phyloP scores from a whole-genome alignment of 2,329 filamentous ascomycete species.

The Penicillium sp. region DNA sequence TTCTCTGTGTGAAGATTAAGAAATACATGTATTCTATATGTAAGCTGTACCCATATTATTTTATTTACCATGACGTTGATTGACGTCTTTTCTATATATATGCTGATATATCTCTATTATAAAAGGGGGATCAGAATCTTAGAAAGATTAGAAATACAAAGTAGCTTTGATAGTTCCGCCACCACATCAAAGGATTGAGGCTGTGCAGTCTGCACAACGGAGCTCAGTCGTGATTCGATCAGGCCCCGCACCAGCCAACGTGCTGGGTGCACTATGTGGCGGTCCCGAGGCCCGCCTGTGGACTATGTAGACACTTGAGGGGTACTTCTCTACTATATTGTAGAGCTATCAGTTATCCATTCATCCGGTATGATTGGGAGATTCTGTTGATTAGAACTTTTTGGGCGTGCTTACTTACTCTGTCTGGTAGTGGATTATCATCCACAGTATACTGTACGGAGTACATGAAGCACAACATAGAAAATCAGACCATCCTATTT shows the following conservation, averaged over 20 bases:
- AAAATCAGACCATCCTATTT: neutral
- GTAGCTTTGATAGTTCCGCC: constrained; percentile 12
- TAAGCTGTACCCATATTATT: neutral
- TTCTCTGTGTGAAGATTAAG: constrained; percentile 16
- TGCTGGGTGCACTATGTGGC: constrained; percentile 23
- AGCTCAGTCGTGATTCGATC: constrained; percentile 21
- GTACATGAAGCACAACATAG: neutral
- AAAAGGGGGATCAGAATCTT: too few species aligned
- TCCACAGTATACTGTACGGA: neutral
- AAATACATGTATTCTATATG: constrained; percentile 5
- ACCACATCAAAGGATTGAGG: constrained; percentile 23
- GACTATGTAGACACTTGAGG: neutral
- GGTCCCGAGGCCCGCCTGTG: neutral
- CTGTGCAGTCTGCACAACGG: constrained; percentile 26
- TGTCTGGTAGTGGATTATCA: constrained; percentile 4
- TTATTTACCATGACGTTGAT: constrained; percentile 2
- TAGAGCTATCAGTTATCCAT: neutral
- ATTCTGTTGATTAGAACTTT: neutral
- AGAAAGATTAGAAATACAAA: neutral
- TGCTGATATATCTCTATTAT: too few species aligned
- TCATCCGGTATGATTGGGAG: neutral
- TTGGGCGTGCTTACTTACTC: constrained; percentile 13
- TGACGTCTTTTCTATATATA: constrained; percentile 13
- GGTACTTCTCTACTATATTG: neutral
- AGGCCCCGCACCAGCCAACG: constrained; percentile 25